Percentiles rank a stretch among this genome's conserved stretches.
Evolutionary conservation across 2,329 filamentous ascomycete genomes (phyloP).

Genomic region (Paraconiothyrium sp.): DNA sequence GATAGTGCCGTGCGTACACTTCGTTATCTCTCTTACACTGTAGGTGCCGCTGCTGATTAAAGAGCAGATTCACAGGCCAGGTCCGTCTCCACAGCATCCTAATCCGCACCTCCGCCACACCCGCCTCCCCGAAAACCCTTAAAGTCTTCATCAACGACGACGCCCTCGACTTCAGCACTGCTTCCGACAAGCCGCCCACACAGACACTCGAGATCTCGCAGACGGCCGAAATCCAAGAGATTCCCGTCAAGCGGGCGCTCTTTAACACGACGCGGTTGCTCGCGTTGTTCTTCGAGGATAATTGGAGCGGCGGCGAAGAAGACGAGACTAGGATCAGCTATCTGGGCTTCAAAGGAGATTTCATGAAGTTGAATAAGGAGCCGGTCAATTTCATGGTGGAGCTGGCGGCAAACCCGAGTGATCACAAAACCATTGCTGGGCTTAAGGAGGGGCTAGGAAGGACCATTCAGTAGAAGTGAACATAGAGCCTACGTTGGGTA

Average conservation of each 20-base stretch:
- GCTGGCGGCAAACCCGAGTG: constrained; percentile 87
- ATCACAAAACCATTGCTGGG: constrained; percentile 71
- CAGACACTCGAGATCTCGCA: constrained; percentile 82
- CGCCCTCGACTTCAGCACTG: constrained; percentile 79
- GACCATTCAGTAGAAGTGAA: constrained; percentile 38
- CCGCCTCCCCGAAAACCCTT: constrained; percentile 79
- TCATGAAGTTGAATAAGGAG: constrained; percentile 84
- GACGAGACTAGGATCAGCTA: constrained; percentile 83
- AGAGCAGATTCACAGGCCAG: constrained; percentile 85
- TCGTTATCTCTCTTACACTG: background rate
- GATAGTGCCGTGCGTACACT: constrained; percentile 77
- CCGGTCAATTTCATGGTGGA: constrained; percentile 91
- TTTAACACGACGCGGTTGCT: constrained; percentile 88
- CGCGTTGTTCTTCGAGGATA: constrained; percentile 89
- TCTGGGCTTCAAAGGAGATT: constrained; percentile 93
- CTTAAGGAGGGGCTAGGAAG: constrained; percentile 49
- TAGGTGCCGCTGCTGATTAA: background rate
- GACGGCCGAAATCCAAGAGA: constrained; percentile 83
- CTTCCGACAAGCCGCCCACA: constrained; percentile 73
- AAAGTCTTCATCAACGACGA: constrained; percentile 90
- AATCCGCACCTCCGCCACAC: constrained; percentile 77
- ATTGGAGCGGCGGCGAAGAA: constrained; percentile 79
- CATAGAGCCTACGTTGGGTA: constrained; percentile 10
- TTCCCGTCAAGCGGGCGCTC: constrained; percentile 84
- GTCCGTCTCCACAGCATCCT: constrained; percentile 91